phyloP scores from a whole-genome alignment of 208 protist genomes.

The Acanthamoeba lugdunensis region DNA sequence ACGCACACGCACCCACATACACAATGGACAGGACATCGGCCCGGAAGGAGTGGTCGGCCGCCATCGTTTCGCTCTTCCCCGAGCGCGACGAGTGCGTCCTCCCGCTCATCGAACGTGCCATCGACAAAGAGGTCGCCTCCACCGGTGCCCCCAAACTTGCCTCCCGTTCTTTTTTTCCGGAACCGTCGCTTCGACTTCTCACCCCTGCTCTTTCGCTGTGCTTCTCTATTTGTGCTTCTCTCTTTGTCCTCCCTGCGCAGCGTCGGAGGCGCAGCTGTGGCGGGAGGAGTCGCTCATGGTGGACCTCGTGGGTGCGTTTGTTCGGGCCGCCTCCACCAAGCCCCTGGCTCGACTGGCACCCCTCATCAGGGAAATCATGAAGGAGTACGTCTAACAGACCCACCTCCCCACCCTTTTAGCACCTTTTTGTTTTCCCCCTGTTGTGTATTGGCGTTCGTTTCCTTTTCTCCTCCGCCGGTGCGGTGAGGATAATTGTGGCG shows the following conservation, averaged over 20 bases:
- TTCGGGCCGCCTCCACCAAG: background rate
- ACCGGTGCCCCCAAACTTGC: no score
- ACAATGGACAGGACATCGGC: background rate
- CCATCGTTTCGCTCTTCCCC: background rate
- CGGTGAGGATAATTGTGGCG: no score
- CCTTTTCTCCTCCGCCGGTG: no score
- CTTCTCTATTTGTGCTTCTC: background rate
- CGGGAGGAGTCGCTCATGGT: conserved; percentile 54
- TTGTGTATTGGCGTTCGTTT: background rate
- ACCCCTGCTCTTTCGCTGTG: background rate
- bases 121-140: conserved; percentile 1
- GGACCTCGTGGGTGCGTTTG: conserved; percentile 44
- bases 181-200: background rate
- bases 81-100: background rate
- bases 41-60: conserved; percentile 21
- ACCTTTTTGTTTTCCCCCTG: background rate
- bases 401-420: background rate
- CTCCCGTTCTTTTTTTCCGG: background rate
- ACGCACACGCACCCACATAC: no score
- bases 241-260: background rate
- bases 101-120: background rate
- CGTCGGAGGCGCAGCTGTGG: background rate
- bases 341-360: background rate
- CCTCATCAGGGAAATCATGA: background rate
- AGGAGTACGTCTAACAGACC: background rate